These are phyloP conservation scores for Apiotrichum montevideense DNA, from an alignment of 1,284 basidiomycete genomes.

Conservation along the genomic window DNA sequence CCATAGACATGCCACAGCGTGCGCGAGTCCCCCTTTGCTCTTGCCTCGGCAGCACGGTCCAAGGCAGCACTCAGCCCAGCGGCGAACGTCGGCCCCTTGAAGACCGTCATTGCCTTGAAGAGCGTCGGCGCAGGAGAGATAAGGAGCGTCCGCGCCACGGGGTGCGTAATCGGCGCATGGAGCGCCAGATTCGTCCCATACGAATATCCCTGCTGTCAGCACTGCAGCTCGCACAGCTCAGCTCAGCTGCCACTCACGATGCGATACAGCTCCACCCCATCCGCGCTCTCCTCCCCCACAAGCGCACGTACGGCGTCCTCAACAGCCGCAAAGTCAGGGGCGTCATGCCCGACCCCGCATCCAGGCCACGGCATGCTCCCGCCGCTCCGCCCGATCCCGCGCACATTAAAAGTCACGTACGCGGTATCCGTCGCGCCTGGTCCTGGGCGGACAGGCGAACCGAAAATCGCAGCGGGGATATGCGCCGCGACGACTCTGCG, in stretches of 20 bases:
- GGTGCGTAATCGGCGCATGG: constrained; percentile 11
- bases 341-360: constrained; percentile 23
- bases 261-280: constrained; percentile 7
- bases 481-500: constrained; percentile 28
- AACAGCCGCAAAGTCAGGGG: constrained; percentile 30
- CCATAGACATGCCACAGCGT: constrained; percentile 30
- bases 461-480: constrained; percentile 17
- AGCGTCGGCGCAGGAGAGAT: constrained; percentile 36
- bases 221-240: too few species aligned
- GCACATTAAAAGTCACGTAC: constrained; percentile 34
- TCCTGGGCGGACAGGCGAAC: neutral
- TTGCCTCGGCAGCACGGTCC: neutral
- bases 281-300: constrained; percentile 7
- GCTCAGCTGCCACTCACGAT: neutral
- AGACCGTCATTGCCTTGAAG: constrained; percentile 24
- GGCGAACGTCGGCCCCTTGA: constrained; percentile 24
- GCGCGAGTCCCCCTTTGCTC: neutral
- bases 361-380: constrained; percentile 26
- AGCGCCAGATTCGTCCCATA: constrained; percentile 31
- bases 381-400: constrained; percentile 31
- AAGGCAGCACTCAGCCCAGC: constrained; percentile 12
- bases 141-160: constrained; percentile 23
- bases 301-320: constrained; percentile 20
- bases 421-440: constrained; percentile 15
- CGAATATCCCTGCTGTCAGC: constrained; percentile 35